Conservation (phyloP, 345 rosid genomes). For the Aethionema arabicum region DNA sequence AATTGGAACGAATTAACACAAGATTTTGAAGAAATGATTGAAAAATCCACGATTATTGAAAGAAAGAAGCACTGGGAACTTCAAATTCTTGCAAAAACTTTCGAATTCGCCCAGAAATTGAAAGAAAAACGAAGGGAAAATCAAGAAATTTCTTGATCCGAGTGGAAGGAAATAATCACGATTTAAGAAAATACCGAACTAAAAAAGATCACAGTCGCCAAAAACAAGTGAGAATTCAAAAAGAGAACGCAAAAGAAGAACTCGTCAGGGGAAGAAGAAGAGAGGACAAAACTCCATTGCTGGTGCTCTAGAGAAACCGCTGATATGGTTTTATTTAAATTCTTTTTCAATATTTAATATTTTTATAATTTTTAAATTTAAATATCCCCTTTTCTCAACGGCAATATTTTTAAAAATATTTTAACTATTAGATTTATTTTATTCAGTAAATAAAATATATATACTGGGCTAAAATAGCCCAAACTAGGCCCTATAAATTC, state of each 20-base stretch:
- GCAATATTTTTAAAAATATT: no score
- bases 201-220: background rate
- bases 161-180: background rate
- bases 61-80: background rate
- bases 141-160: background rate
- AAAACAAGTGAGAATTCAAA: background rate
- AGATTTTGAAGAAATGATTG: background rate
- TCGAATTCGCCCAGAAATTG: background rate
- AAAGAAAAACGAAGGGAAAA: background rate
- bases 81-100: background rate
- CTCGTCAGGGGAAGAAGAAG: no score
- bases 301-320: no score
- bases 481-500: no score
- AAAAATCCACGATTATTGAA: background rate
- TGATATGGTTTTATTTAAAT: no score
- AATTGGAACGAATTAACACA: background rate
- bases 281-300: no score
- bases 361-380: no score
- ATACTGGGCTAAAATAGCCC: no score
- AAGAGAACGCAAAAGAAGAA: background rate
- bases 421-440: no score
- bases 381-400: no score
- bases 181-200: background rate
- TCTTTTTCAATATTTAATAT: no score
- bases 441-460: no score